Evolutionary conservation across 768 basidiomycete species (phyloP).

Genomic region (Mrakia gelida): DNA sequence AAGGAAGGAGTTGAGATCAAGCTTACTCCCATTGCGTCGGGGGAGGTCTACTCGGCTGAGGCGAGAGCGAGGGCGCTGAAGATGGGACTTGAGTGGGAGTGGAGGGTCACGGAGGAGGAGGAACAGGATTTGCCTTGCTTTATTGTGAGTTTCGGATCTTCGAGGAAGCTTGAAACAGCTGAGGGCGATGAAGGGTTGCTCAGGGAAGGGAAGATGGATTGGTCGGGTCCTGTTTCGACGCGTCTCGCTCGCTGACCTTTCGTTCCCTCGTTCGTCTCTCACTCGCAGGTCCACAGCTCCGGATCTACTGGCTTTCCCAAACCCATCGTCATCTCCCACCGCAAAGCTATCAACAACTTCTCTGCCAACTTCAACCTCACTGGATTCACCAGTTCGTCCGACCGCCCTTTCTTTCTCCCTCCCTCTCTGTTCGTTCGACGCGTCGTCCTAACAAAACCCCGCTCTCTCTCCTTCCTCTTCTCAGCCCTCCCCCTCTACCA

Average conservation of each 20-base stretch:
- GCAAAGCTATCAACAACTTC: constrained; percentile 45
- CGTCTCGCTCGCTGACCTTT: background rate
- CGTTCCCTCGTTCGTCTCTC: background rate
- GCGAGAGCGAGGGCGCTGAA: constrained; percentile 13
- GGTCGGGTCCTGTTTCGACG: background rate
- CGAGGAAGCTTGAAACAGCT: background rate
- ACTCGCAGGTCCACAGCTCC: constrained; percentile 47
- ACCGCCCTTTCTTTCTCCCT: constrained; percentile 40
- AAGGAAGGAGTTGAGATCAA: constrained; percentile 30
- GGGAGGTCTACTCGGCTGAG: constrained; percentile 11
- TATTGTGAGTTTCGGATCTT: constrained; percentile 35
- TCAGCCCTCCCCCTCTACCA: constrained; percentile 14
- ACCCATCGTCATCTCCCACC: constrained; percentile 48
- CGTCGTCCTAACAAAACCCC: background rate
- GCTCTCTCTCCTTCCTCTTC: background rate
- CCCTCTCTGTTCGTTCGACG: too few relatives aligned
- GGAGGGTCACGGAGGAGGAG: constrained; percentile 42
- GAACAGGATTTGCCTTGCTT: constrained; percentile 45
- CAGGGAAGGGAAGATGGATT: background rate
- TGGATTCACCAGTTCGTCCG: constrained; percentile 50
- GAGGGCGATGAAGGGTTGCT: background rate
- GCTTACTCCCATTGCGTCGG: constrained; percentile 11
- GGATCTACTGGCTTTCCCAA: constrained; percentile 49
- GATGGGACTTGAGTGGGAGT: constrained; percentile 19
- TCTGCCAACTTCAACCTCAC: constrained; percentile 45